Conservation (phyloP, 331 rosid species). For the Malus hybrid region DNA sequence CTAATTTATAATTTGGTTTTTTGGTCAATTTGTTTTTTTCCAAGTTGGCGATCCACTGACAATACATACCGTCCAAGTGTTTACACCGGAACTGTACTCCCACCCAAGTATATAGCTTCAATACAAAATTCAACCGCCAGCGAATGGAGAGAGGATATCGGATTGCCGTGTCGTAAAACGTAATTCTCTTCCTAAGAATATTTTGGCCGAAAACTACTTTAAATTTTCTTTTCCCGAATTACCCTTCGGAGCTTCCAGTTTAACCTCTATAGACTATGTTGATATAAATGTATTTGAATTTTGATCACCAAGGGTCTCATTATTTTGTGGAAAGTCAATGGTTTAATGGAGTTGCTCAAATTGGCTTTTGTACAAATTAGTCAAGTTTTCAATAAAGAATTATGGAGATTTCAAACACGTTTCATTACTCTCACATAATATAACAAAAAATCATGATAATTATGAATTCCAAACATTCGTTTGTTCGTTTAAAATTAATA, state of each 20-base stretch:
- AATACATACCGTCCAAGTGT: background rate
- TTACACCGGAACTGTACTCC: background rate
- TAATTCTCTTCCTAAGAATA: background rate
- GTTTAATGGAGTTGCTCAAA: background rate
- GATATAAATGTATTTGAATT: too few relatives aligned
- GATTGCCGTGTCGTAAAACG: slow-evolving; percentile 12
- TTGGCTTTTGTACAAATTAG: background rate
- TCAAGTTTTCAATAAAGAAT: background rate
- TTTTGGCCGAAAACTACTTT: background rate
- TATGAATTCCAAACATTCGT: too few relatives aligned
- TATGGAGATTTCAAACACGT: too few relatives aligned
- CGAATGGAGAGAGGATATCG: slow-evolving; percentile 9
- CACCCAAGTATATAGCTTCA: background rate
- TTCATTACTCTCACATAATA: background rate
- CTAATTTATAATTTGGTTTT: too few relatives aligned
- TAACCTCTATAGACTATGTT: background rate
- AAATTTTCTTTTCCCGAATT: too few relatives aligned
- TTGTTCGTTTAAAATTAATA: too few relatives aligned
- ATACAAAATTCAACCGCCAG: slow-evolving; percentile 29
- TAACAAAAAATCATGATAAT: too few relatives aligned
- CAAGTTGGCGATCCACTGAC: background rate
- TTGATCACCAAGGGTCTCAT: too few relatives aligned
- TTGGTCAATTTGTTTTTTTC: too few relatives aligned
- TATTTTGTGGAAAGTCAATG: too few relatives aligned
- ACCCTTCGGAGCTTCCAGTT: background rate